Evolutionary conservation across 768 basidiomycete genomes (phyloP), one percentile per base, ranked within the genome.

Genomic region (Termitomyces sp.): DNA sequence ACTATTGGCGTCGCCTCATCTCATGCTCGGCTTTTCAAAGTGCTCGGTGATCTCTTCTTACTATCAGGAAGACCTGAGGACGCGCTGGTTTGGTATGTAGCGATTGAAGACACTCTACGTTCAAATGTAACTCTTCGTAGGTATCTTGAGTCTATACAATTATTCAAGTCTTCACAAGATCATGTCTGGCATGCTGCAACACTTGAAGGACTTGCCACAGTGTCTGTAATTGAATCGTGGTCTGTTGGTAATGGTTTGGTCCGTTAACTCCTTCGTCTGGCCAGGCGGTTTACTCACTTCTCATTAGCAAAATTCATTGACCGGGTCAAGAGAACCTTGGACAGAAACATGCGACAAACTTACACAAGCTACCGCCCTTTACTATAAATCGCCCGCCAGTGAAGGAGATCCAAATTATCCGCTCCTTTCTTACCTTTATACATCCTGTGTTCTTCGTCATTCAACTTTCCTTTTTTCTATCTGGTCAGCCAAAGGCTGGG

Each of bases 401-500:
- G 83, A 84, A 38, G 75, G 77, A 42, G 81, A 83, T 58, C 76
- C 79, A 53, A 80, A 83, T 53, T 79, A 79, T 62, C 78, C 79
- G n/a, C 74, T 83, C 55, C 76, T 85, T 26, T 75, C 88, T 2
- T 83, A 86, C 63, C 73, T 93, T 28, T 89, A 88, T 66, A 75
- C 76, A 62, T 77, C 77, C 68, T 70, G 82, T 71, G 79, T 91
- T 47, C 74, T 94, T 10, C 82, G 91, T 40, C 90, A 90, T 64
- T 72, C 87, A 6, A 79, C 82, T 2, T 76, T 95, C 47, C 74
- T 93, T 15, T 88, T 90, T 64, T 79, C 88, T 21, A 73, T 92
- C 9, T 89, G 90, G 88, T 84, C 87, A 44, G 81, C 87, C n/a
- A 89, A 90, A 67, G 93, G 93, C 22, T 93, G 92, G 87, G 89